Evolutionary conservation across 768 basidiomycete genomes (phyloP), one percentile per base, ranked within the genome.

Genomic region (Mycena galopus): DNA sequence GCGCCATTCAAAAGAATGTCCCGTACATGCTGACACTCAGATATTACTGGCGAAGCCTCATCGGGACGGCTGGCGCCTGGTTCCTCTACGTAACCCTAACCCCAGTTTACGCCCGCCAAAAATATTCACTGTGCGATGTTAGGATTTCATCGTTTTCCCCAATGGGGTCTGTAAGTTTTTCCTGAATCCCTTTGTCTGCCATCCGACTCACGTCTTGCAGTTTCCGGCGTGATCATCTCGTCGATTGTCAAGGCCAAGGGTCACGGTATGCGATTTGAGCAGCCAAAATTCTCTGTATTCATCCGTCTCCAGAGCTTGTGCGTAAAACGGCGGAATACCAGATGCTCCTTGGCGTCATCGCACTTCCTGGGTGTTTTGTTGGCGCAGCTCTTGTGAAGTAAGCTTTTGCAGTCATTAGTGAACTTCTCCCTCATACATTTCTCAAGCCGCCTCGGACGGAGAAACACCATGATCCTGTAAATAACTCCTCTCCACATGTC

Each of bases 41-140:
- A 77, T 82, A 87, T 25, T 94, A 94, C 79, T 94, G 93, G 93
- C 88, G 81, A 72, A 60, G 89, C 8, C 81, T 95, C 23, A 88
- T 93, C 63, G 93, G 93, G 12, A 94, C 92, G 7, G 90, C 88
- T 69, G 92, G 92, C 19, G 91, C 92, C 53, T 94, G 93, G 91
- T 92, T 91, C 81, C 84, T 92, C 50, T 93, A 93, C 75, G 92
- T 93, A 80, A 92, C 92, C 69, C 89, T 88, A 74, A 71, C 78
- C 29, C 58, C 21, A 42, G 7, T 53, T 60, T n/a, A 16, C 21
- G 42, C 51, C 11, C 56, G n/a, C n/a, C n/a, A n/a, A 60, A 32
- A 56, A 65, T 58, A 37, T 27, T 69, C 19, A 65, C 30, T n/a
- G 16, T 5, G 29, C 53, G 30, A 21, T 35, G 11, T 23, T 53